Base-by-base conservation (phyloP, 2,329 filamentous ascomycete species). In the Pseudogymnoascus sp. region DNA sequence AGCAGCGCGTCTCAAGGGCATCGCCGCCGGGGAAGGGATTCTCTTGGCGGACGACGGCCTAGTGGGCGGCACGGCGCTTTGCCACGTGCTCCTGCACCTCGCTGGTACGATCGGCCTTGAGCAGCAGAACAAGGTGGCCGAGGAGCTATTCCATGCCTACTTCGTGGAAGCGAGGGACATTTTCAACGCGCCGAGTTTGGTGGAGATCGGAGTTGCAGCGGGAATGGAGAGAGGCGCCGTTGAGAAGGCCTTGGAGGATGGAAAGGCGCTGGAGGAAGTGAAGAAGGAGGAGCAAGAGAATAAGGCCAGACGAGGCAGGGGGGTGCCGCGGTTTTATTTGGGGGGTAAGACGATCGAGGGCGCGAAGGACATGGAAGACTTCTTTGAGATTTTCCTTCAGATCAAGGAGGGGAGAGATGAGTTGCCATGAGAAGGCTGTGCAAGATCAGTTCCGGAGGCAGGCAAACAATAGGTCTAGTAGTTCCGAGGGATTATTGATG, bases 381-480 rank as follows among this genome's bases (percentile, higher is more conserved):
- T 57, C 14, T 57, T 57, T 3, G 51, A 36, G 29, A 29, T 14
- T 11, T 21, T 57, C 11, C 16, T 57, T 5, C 51, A 66, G 14
- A 72, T 74, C 29, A 72, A 74, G 67, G 62, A 61, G 21, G 71
- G 69, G 66, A 63, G 63, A 62, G 74, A 80, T 16, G 66, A 74
- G 29, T 74, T 77, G 68, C 77, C 78, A 81, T 70, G 77, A 77
- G 8, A 71, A 93, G 40, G 80, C 76, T 62, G 89, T 89, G 0
- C 90, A 95, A 66, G 90, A 90, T 5, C 84, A 89, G 73, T 93
- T 91, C 72, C 85, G 85, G 11, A 82, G 95, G 66, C 87, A 93
- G 70, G 86, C 79, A 1, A 79, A 78, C 68, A 87, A 85, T 73
- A 86, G 68, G 74, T 93, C 1, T 31, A 81, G 85, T 29, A 90